phyloP scores from a whole-genome alignment of 371 early-diverging fungal species.

The Mucor irregularis region DNA sequence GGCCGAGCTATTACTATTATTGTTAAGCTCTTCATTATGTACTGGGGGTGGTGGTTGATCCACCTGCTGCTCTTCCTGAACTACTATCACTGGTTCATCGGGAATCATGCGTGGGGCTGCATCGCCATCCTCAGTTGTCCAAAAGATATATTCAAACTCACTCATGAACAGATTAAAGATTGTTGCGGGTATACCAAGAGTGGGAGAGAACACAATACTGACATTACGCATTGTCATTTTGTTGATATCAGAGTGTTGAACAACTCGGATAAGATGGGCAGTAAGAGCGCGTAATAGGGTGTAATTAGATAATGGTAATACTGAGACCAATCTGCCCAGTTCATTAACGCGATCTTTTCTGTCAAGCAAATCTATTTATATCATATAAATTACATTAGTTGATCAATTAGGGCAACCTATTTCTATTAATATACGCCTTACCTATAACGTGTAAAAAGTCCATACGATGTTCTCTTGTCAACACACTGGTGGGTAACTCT shows the following conservation, averaged over 20 bases:
- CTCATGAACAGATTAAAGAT: constrained; percentile 72
- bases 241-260: constrained; percentile 60
- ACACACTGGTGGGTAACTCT: constrained; percentile 74
- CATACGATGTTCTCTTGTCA: constrained; percentile 68
- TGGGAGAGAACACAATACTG: constrained; percentile 76
- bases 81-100: constrained; percentile 17
- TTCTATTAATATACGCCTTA: constrained; percentile 9
- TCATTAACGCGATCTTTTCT: constrained; percentile 62
- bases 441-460: constrained; percentile 72
- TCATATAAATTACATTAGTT: no score
- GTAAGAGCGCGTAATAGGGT: constrained; percentile 62
- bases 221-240: constrained; percentile 79
- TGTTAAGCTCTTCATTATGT: neutral
- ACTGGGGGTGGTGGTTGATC: neutral
- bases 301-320: constrained; percentile 63
- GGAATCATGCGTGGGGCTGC: constrained; percentile 30
- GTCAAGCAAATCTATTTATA: constrained; percentile 52
- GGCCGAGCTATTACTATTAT: no score
- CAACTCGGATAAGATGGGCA: constrained; percentile 66
- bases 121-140: constrained; percentile 45
- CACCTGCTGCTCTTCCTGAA: neutral
- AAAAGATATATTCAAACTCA: constrained; percentile 67
- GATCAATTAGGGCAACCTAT: no score
- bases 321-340: constrained; percentile 56
- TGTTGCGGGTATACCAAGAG: constrained; percentile 69